Evolutionary conservation across 176 grass and related monocot species (phyloP).

Genomic region (Eragrostis curvula): DNA sequence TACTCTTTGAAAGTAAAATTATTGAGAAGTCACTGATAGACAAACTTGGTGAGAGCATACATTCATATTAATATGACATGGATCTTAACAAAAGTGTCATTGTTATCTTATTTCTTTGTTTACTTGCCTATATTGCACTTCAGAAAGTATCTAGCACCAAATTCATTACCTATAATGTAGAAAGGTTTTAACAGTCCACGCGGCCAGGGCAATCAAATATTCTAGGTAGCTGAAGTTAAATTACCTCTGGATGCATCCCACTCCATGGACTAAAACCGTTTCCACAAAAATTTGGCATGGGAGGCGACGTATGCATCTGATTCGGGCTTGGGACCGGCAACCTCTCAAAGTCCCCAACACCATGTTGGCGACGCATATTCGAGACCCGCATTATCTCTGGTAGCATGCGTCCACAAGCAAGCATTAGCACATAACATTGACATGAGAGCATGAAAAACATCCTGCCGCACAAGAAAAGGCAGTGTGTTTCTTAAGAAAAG

Average conservation of each 20-base stretch:
- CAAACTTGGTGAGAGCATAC: background rate
- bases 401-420: conserved; percentile 38
- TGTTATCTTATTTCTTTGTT: background rate
- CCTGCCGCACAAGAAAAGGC: conserved; percentile 30
- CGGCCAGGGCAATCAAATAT: background rate
- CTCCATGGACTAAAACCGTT: conserved; percentile 76
- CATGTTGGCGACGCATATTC: conserved; percentile 56
- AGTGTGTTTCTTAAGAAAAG: conserved; percentile 19
- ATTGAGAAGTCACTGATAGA: background rate
- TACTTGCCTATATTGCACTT: background rate
- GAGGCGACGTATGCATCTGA: conserved; percentile 65
- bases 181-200: conserved; percentile 8
- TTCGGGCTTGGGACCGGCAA: conserved; percentile 60
- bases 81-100: background rate
- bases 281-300: conserved; percentile 64
- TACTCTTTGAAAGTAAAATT: conserved; percentile 10
- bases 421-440: conserved; percentile 33
- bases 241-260: conserved; percentile 74
- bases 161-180: background rate
- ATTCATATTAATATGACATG: background rate
- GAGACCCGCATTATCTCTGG: conserved; percentile 91
- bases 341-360: conserved; percentile 64
- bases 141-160: background rate
- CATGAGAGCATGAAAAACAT: conserved; percentile 31
- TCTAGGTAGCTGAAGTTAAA: conserved; percentile 16